These are phyloP conservation scores for Evansstolkia leycettana DNA, from an alignment of 495 filamentous ascomycete species.

Conservation along the genomic window DNA sequence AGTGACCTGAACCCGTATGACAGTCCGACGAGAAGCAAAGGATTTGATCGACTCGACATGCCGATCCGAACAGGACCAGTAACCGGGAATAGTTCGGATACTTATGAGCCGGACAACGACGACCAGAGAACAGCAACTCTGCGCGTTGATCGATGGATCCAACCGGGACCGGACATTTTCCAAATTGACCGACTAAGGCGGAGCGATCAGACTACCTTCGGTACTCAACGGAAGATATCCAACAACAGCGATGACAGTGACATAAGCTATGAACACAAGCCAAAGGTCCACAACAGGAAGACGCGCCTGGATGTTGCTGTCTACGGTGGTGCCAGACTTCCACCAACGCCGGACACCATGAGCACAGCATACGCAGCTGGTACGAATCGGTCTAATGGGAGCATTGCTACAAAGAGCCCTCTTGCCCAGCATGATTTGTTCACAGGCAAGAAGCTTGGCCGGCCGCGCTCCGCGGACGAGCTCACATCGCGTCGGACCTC, in stretches of 20 bases:
- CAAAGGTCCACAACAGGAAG: conserved; percentile 9
- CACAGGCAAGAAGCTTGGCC: conserved; percentile 12
- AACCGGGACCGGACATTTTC: conserved; percentile 8
- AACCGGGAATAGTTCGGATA: conserved; percentile 7
- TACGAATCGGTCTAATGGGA: conserved; percentile 24
- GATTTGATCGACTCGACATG: conserved; percentile 21
- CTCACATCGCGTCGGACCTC: conserved; percentile 19
- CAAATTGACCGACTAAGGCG: conserved; percentile 11
- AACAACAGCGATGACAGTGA: conserved; percentile 9
- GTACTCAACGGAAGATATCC: conserved; percentile 8
- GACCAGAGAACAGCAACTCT: neutral
- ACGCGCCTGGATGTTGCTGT: conserved; percentile 17
- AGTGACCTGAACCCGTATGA: conserved; percentile 61
- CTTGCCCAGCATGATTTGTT: conserved; percentile 6
- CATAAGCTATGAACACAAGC: conserved; percentile 4
- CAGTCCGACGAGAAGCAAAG: conserved; percentile 7
- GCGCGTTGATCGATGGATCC: conserved; percentile 21
- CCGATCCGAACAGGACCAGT: conserved; percentile 16
- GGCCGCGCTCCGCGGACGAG: conserved; percentile 25
- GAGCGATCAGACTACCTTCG: conserved; percentile 8
- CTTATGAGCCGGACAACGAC: conserved; percentile 4
- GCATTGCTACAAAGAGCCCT: conserved; percentile 16
- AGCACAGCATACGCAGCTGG: conserved; percentile 23
- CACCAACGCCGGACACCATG: conserved; percentile 36
- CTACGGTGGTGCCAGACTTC: conserved; percentile 24